Evolutionary conservation across 768 basidiomycete genomes (phyloP), one percentile per base, ranked within the genome.

Genomic region (Lentinula lateritia): DNA sequence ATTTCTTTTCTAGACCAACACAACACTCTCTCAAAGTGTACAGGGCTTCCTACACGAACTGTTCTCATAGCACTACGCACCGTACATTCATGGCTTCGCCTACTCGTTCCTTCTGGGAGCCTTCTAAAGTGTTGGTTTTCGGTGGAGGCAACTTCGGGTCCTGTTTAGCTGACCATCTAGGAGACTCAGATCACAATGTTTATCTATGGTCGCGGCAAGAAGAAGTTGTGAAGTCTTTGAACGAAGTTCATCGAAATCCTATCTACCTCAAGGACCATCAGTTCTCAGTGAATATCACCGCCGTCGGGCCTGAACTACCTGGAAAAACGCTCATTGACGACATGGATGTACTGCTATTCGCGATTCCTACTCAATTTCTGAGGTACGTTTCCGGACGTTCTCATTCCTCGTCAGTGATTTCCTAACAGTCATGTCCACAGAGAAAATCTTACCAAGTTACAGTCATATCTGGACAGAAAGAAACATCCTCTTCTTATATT

Each of bases 131-230:
- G 46, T 73, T 92, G 38, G 79, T 94, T 41, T 81, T 93, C 61
- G 92, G 92, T 58, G 83, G 90, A 56, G 92, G 92, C 55, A 93
- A 93, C 73, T 94, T 94, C 76, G 92, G 91, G 16, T 90, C 87
- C 57, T 94, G 92, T 74, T 83, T 93, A 13, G 92, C 92, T 38
- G 93, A 93, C 64, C 92, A 95, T 74, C 84, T 95, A 23, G 92
- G 89, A 35, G 85, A 93, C 75, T 88, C 85, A 5, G 80, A 86
- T 50, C 92, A 93, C 69, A 79, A 85, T 42, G 91, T 93, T 5
- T 87, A 78, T 67, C 79, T 93, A 73, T 94, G 93, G 92, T 85
- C 88, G 23, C 81, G 92, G 16, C 82, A 88, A 56, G 80, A 78
- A 61, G 75, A 73, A 32, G 76, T 88, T 46, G 84, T 93, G 39